Conservation (phyloP, 495 filamentous ascomycete genomes). For the Gamarada debralockiae region DNA sequence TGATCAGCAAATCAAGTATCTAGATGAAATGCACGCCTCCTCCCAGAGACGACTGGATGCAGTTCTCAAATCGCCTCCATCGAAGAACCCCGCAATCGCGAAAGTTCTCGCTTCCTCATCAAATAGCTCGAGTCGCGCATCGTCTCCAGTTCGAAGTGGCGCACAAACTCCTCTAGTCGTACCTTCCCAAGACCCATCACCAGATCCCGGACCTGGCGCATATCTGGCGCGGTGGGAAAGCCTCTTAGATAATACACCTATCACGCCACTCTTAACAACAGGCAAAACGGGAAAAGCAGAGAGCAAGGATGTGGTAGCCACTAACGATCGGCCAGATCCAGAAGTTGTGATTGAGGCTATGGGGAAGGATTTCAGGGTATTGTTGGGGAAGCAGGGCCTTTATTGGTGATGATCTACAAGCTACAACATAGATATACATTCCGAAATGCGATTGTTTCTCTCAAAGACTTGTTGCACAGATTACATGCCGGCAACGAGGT, state of each 20-base stretch:
- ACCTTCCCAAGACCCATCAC: constrained; percentile 3
- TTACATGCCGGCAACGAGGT: too few relatives aligned
- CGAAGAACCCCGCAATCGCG: constrained; percentile 1
- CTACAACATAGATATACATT: too few relatives aligned
- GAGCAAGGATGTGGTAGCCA: constrained; percentile 43
- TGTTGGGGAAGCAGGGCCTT: constrained; percentile 13
- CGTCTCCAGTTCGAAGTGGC: constrained; percentile 7
- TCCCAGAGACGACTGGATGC: constrained; percentile 30
- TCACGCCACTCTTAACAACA: constrained; percentile 46
- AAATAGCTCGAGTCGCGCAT: constrained; percentile 19
- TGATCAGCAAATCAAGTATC: constrained; percentile 51
- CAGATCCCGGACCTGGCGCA: constrained; percentile 53
- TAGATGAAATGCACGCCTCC: constrained; percentile 39
- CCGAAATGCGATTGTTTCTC: too few relatives aligned
- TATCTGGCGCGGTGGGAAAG: constrained; percentile 61
- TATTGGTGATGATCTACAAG: constrained; percentile 4
- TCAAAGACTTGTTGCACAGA: too few relatives aligned
- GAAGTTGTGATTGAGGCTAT: constrained; percentile 33
- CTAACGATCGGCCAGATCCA: constrained; percentile 34
- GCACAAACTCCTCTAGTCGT: constrained; percentile 6
- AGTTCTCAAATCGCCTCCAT: constrained; percentile 3
- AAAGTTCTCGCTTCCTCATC: constrained; percentile 30
- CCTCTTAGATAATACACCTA: constrained; percentile 52
- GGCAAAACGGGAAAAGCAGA: constrained; percentile 46
- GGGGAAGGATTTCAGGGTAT: constrained; percentile 18